Percentiles rank a stretch among this genome's conserved stretches.
Evolutionary conservation across 495 filamentous ascomycete genomes (phyloP).

Genomic region (Daldinia bambusicola): DNA sequence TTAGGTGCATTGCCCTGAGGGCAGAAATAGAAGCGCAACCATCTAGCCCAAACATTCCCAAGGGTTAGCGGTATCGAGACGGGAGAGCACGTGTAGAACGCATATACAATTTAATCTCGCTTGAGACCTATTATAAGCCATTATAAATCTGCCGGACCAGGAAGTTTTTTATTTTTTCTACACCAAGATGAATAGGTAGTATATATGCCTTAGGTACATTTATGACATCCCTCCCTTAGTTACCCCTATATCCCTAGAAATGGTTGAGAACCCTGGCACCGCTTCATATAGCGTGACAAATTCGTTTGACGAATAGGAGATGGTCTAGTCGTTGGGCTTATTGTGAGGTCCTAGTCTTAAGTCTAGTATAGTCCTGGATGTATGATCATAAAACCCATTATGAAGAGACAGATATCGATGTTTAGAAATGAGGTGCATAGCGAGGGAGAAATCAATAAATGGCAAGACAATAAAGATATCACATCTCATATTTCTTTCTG

Average conservation of each 20-base stretch:
- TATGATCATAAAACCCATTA: not conserved
- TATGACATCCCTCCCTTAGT: conserved; percentile 16
- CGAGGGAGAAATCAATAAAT: too few relatives aligned
- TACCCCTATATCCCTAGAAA: conserved; percentile 23
- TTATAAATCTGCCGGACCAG: conserved; percentile 33
- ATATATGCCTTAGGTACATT: not conserved
- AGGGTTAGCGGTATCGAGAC: not conserved
- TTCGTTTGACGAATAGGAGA: conserved; percentile 35
- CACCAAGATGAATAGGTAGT: conserved; percentile 8
- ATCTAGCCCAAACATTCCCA: conserved; percentile 20
- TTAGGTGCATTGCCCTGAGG: conserved; percentile 25
- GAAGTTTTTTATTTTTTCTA: not conserved
- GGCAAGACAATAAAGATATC: not conserved
- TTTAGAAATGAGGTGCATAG: not conserved
- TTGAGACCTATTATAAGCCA: conserved; percentile 37
- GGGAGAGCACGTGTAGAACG: conserved; percentile 26
- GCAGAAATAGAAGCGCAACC: not conserved
- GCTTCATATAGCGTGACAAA: conserved; percentile 35
- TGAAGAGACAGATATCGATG: not conserved
- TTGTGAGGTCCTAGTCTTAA: conserved; percentile 13
- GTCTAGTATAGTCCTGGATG: not conserved
- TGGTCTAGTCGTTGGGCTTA: conserved; percentile 11
- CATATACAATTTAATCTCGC: conserved; percentile 32
- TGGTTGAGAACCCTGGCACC: conserved; percentile 30
- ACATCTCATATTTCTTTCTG: not conserved